Conservation (phyloP, 352 stramenopile species). For the Aphanomyces cochlioides region DNA sequence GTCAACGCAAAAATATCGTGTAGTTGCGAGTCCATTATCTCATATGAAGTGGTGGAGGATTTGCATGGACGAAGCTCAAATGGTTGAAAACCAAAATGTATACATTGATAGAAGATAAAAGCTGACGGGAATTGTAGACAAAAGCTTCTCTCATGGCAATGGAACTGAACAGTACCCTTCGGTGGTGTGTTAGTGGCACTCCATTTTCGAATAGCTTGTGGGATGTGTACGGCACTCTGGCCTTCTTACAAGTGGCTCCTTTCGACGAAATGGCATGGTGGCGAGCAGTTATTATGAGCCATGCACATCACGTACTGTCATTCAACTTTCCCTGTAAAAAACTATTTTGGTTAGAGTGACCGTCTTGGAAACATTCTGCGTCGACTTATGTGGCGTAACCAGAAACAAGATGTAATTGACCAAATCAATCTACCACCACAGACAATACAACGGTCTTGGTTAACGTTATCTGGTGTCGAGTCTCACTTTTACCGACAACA, state of each 20-base stretch:
- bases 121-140: constrained; percentile 36
- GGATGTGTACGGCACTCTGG: constrained; percentile 83
- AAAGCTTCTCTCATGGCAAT: constrained; percentile 79
- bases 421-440: constrained; percentile 64
- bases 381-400: constrained; percentile 70
- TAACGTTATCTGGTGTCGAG: constrained; percentile 71
- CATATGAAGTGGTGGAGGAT: constrained; percentile 86
- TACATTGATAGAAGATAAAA: neutral
- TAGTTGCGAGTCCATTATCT: constrained; percentile 84
- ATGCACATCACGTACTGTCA: neutral
- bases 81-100: constrained; percentile 77
- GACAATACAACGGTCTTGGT: constrained; percentile 54
- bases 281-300: constrained; percentile 36
- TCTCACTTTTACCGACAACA: constrained; percentile 72
- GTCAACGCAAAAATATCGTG: constrained; percentile 71
- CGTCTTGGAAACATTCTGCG: constrained; percentile 31
- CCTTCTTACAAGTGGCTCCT: constrained; percentile 56
- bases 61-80: constrained; percentile 91
- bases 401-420: constrained; percentile 63
- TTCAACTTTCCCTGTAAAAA: neutral
- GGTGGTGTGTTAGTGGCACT: constrained; percentile 90
- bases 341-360: neutral
- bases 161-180: constrained; percentile 51
- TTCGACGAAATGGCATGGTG: constrained; percentile 46
- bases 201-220: constrained; percentile 76